Base-by-base conservation (phyloP, 148 eudicot species). In the Rhododendron williamsianum region DNA sequence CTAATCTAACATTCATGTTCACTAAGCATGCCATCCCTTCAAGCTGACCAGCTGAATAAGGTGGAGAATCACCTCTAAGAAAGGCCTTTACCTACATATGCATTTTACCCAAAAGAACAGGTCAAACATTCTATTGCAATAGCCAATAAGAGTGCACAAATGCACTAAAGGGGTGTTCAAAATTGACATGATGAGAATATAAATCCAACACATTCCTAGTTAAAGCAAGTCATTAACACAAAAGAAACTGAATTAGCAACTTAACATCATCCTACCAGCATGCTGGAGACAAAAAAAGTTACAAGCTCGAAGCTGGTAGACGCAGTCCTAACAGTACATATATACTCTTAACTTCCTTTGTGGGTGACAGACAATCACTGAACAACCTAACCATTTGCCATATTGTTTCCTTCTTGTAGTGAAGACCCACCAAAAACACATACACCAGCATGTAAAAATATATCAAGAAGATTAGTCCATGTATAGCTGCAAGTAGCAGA, bases 21-120 rank as follows among this genome's bases (percentile, higher is more conserved):
- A 93, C 90, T 30, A 91, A 35, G 21, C 97, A 90, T 51, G 94
- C 93, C 48, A 95, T 92, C 16, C 95, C 95, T 93, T 97, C 99
- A 82, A 97, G 89, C 88, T 93, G 92, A 58, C 96, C 98, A 77
- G 98, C 90, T 88, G 95, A 89, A 89, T 92, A 93, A 87, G 98
- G 99, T 74, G 83, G 94, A 85, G 87, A 30, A 46, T 94, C 95
- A 52, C 98, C 98, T 90, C 98, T 94, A 77, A 97, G 88, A 91
- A 87, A 93, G 80, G 98, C 98, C 87, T 97, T 97, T 49, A 97
- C 93, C 98, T 95, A 81, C 85, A 89, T 63, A 87, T 74, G 81
- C 36, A 85, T 13, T 4, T 49, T 36, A 51, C 18, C 36, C 54
- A 63, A 72, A 76, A 33, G 27, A 58, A 82, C 56, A 49, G 27